Evolutionary conservation across 2,329 filamentous ascomycete genomes (phyloP).

Genomic region (Curvularia lunata): DNA sequence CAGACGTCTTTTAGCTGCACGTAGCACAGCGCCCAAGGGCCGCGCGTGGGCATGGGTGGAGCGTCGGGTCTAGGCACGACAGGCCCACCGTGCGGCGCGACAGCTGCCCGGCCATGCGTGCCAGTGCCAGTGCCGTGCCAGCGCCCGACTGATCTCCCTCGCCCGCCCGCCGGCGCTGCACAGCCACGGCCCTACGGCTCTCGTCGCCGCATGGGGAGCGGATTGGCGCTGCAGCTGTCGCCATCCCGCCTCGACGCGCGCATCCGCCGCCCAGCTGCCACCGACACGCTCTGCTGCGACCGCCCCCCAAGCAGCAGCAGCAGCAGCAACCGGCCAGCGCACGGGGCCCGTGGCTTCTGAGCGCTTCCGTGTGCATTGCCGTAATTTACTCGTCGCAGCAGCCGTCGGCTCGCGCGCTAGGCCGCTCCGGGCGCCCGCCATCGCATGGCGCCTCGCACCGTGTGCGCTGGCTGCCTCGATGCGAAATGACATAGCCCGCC

Average conservation of each 20-base stretch:
- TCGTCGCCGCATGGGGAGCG: slow-evolving; percentile 31
- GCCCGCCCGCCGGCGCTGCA: slow-evolving; percentile 30
- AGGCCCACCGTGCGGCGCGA: slow-evolving; percentile 17
- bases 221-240: slow-evolving; percentile 46
- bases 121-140: too few relatives aligned
- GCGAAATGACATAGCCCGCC: slow-evolving; percentile 45
- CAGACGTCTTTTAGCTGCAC: slow-evolving; percentile 47
- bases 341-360: slow-evolving; percentile 32
- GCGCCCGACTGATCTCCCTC: not conserved
- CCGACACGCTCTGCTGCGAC: too few relatives aligned
- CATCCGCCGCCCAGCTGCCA: not conserved
- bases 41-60: slow-evolving; percentile 37
- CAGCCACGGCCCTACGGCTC: slow-evolving; percentile 47
- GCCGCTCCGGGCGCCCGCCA: slow-evolving; percentile 23
- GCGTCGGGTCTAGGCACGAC: slow-evolving; percentile 31
- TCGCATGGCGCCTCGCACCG: slow-evolving; percentile 33
- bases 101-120: not conserved
- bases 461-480: slow-evolving; percentile 39
- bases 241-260: slow-evolving; percentile 29
- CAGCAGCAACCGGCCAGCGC: too few relatives aligned
- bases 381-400: slow-evolving; percentile 34
- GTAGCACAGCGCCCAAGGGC: slow-evolving; percentile 16
- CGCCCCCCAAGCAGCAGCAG: too few relatives aligned
- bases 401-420: slow-evolving; percentile 24
- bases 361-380: slow-evolving; percentile 21